Conservation (phyloP, 768 basidiomycete species). For the Boletus fagicola region DNA sequence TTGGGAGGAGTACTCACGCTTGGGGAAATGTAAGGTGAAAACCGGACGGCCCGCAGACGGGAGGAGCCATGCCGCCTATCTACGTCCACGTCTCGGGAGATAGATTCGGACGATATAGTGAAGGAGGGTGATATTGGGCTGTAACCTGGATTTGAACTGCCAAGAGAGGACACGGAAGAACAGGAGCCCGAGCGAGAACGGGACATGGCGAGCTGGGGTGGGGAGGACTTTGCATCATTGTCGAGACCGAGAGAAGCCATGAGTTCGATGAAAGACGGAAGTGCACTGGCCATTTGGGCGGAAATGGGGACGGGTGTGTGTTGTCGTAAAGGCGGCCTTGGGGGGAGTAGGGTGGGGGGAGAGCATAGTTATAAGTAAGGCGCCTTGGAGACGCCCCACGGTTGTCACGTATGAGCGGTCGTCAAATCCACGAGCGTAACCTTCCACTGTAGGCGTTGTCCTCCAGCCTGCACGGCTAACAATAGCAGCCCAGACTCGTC, state of each 20-base stretch:
- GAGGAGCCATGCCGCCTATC: constrained; percentile 29
- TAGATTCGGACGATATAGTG: constrained; percentile 32
- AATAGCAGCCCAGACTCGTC: constrained; percentile 51
- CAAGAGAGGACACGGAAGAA: constrained; percentile 44
- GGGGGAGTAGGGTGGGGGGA: constrained; percentile 12
- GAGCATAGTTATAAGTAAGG: constrained; percentile 31
- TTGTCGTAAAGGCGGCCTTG: constrained; percentile 21
- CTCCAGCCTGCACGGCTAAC: constrained; percentile 32
- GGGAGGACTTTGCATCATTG: constrained; percentile 36
- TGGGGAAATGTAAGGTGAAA: constrained; percentile 32
- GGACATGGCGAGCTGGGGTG: constrained; percentile 25
- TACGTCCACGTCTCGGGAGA: constrained; percentile 28
- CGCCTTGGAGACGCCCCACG: constrained; percentile 39
- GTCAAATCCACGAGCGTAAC: constrained; percentile 30
- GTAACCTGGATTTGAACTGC: constrained; percentile 34
- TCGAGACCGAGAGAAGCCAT: constrained; percentile 82
- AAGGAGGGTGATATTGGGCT: constrained; percentile 36
- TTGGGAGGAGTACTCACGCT: constrained; percentile 17
- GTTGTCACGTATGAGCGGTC: constrained; percentile 36
- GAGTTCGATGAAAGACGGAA: constrained; percentile 86
- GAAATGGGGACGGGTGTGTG: constrained; percentile 29
- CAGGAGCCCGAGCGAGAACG: constrained; percentile 43
- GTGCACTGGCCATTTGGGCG: constrained; percentile 55
- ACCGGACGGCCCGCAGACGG: constrained; percentile 30
- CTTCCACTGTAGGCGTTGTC: constrained; percentile 25